Evolutionary conservation across 192 early-diverging fungal species (phyloP), one percentile per base, ranked within the genome.

Genomic region (Jimgerdemannia lactiflua): DNA sequence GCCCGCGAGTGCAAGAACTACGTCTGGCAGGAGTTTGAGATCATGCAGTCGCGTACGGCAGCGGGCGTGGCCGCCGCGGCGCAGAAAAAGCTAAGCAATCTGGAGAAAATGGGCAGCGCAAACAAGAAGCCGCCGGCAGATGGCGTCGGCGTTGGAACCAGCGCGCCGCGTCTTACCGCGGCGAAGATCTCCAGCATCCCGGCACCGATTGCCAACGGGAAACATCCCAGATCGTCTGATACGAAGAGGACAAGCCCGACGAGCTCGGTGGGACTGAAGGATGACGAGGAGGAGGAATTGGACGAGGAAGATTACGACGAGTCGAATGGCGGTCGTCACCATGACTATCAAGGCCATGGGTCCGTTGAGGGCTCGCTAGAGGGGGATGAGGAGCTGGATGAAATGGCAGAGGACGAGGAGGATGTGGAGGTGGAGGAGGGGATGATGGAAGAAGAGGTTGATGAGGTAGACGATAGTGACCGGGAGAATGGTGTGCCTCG

Each of bases 1-100:
- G 94, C 91, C 7, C 84, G 88, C 4, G 83, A 86, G 72, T 96
- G 95, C 81, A 82, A 87, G 54, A 87, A 90, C 67, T 98, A 96
- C 74, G 83, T 91, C 10, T 85, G 85, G 84, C 92, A 93, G 67
- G 75, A 86, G 69, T 94, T 92, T 77, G 90, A 89, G 42, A 89
- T 78, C 3, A 82, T 82, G 81, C 77, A 82, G n/a, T 70, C 75
- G 54, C 75, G 81, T 9, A 76, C 81, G n/a, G 81, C 81, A 20
- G 78, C 78, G 19, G 81, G 81, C 68, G 81, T 82, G 11, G 74
- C 75, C 4, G 81, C 81, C 29, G 78, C 81, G 39, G 81, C 77
- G 3, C 77, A 79, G 64, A 82, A 82, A 54, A 82, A 82, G 14
- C 70, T 79, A 18, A 70, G 59, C n/a, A 82, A 82, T 39, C 54